Conservation (phyloP, 257 asterid species). For the Echium plantagineum region DNA sequence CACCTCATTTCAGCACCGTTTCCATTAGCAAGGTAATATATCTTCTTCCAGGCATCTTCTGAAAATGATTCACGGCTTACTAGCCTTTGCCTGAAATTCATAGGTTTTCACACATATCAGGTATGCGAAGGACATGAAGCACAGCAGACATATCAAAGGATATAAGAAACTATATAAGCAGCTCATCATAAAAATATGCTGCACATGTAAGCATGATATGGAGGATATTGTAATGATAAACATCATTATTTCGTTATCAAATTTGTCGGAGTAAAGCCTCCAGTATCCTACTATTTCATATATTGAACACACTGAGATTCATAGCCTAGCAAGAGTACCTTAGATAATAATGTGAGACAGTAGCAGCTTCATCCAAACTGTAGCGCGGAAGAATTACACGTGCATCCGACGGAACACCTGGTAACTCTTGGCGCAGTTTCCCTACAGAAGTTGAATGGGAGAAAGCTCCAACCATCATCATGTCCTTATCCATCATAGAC, state of each 20-base stretch:
- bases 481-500: conserved; percentile 69
- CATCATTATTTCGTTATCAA: not conserved
- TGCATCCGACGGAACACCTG: conserved; percentile 76
- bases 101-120: too few species aligned
- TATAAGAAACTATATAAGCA: too few species aligned
- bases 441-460: conserved; percentile 97
- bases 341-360: conserved; percentile 81
- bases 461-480: conserved; percentile 93
- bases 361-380: conserved; percentile 72
- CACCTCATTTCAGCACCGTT: conserved; percentile 88
- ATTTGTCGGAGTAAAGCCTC: not conserved
- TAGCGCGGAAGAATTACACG: conserved; percentile 70
- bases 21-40: conserved; percentile 77
- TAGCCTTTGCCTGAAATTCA: conserved; percentile 66
- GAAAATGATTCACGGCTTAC: conserved; percentile 67
- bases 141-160: not conserved
- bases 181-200: too few species aligned
- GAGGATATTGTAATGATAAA: not conserved
- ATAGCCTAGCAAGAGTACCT: conserved; percentile 42
- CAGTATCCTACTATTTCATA: too few species aligned
- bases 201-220: not conserved
- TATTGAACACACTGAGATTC: conserved; percentile 8
- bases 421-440: conserved; percentile 75
- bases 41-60: conserved; percentile 92
- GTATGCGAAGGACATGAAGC: not conserved